Evolutionary conservation across 176 grass and related monocot species (phyloP).

Genomic region (Bolboschoenus planiculmis): DNA sequence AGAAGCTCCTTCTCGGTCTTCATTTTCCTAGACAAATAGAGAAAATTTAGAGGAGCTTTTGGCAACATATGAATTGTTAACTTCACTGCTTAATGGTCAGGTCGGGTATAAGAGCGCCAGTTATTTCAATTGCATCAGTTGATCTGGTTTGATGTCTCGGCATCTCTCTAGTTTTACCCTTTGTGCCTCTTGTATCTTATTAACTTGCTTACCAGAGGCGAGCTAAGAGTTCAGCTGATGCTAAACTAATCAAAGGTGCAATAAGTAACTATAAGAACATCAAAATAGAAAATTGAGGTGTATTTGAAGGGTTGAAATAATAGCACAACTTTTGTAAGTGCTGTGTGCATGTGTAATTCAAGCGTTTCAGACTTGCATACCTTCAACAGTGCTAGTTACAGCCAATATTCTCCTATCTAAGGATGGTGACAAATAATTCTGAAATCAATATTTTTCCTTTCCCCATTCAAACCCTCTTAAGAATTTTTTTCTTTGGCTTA

Average conservation of each 20-base stretch:
- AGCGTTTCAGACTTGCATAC: not conserved
- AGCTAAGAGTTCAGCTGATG: not conserved
- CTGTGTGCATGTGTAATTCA: not conserved
- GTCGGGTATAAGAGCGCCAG: not conserved
- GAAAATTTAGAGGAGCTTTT: not conserved
- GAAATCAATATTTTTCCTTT: too few species aligned
- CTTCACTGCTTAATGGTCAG: not conserved
- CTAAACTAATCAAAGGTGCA: not conserved
- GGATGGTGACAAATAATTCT: not conserved
- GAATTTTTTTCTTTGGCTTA: not conserved
- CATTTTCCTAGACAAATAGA: constrained; percentile 31
- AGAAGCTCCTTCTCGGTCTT: constrained; percentile 16
- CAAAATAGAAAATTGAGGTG: not conserved
- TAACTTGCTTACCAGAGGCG: not conserved
- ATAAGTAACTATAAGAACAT: not conserved
- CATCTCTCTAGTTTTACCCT: not conserved
- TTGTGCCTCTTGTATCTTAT: not conserved
- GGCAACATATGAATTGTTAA: constrained; percentile 2
- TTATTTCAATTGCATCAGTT: not conserved
- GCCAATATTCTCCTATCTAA: not conserved
- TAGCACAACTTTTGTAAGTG: not conserved
- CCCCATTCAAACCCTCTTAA: not conserved
- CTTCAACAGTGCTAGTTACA: not conserved
- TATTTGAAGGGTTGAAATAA: constrained; percentile 8
- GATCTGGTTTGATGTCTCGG: not conserved